Evolutionary conservation across 371 early-diverging fungal genomes (phyloP).

Genomic region (Apophysomyces variabilis): DNA sequence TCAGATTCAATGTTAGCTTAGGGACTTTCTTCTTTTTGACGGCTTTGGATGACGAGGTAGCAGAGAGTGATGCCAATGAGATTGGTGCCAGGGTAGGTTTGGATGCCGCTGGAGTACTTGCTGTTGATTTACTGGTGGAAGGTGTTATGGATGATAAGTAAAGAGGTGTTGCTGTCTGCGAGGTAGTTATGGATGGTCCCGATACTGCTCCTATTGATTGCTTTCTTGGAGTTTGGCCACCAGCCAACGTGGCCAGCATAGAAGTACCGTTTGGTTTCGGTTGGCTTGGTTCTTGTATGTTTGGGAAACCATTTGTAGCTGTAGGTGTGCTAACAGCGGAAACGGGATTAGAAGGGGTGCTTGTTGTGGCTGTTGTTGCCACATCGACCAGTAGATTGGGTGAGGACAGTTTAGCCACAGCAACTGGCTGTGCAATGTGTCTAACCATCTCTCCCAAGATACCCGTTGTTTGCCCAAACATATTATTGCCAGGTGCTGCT

Average conservation of each 20-base stretch:
- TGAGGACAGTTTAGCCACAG: slow-evolving; percentile 43
- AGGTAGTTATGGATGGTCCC: slow-evolving; percentile 23
- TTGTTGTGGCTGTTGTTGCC: slow-evolving; percentile 22
- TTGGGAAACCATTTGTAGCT: slow-evolving; percentile 14
- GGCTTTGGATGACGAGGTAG: slow-evolving; percentile 17
- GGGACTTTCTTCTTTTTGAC: slow-evolving; percentile 41
- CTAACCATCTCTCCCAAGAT: slow-evolving; percentile 42
- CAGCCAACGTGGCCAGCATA: slow-evolving; percentile 45
- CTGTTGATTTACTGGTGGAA: slow-evolving; percentile 25
- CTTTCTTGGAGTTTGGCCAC: slow-evolving; percentile 21
- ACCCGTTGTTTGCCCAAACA: slow-evolving; percentile 39
- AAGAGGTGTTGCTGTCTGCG: slow-evolving; percentile 18
- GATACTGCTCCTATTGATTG: slow-evolving; percentile 6
- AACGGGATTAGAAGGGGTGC: slow-evolving; percentile 16
- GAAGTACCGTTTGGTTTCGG: slow-evolving; percentile 18
- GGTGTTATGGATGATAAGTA: slow-evolving; percentile 13
- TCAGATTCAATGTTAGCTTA: slow-evolving; percentile 36
- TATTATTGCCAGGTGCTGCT: slow-evolving; percentile 46
- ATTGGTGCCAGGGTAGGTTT: slow-evolving; percentile 22
- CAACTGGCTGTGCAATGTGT: slow-evolving; percentile 40
- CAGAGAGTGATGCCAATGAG: slow-evolving; percentile 31
- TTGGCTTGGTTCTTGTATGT: background rate
- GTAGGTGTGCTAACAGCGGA: slow-evolving; percentile 19
- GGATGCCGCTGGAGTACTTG: slow-evolving; percentile 15
- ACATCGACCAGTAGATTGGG: slow-evolving; percentile 50